Evolutionary conservation across 2,329 filamentous ascomycete genomes (phyloP), one percentile per base, ranked within the genome.

Genomic region (Xenosphaeropsis pyriputrescens): DNA sequence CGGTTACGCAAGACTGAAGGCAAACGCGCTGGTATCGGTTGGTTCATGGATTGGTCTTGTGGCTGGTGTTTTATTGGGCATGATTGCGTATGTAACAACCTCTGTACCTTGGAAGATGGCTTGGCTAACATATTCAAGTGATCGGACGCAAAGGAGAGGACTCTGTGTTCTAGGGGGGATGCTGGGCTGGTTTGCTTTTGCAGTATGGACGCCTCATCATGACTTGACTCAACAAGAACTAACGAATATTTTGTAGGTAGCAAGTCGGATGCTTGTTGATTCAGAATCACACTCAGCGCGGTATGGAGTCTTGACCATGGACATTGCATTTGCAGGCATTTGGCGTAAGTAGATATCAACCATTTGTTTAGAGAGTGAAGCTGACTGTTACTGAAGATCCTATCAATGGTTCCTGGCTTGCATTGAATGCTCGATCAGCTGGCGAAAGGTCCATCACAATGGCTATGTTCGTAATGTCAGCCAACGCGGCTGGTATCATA

Each of bases 1-100:
- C 3, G 51, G 52, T 1, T 53, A 50, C 37, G 45, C 36, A 22
- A 45, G 46, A 6, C 42, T 50, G 5, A 35, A 42, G 11, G 50
- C 52, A 11, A 55, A 55, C 37, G 51, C 47, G 5, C 41, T 56
- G 41, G 46, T 48, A 3, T 50, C 46, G 26, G 50, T 51, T 12
- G 50, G 50, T 8, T 8, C 38, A 3, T 52, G 35, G 35, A 13
- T 14, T 29, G 9, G 9, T 36, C 16, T 26, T 36, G 6, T 36
- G 35, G 35, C 16, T 18, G 35, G 35, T 4, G 15, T 36, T 36
- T 36, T 18, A 13, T 35, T 17, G 13, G 16, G 16, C 13, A 18
- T 18, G 5, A 4, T 35, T 22, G n/a, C 18, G 18, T 19, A 19
- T 19, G 18, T 19, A 19, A 5, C 8, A 5, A 5, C 8, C 8